Evolutionary conservation across 2,329 filamentous ascomycete genomes (phyloP).

Genomic region (Diaporthe batatas): DNA sequence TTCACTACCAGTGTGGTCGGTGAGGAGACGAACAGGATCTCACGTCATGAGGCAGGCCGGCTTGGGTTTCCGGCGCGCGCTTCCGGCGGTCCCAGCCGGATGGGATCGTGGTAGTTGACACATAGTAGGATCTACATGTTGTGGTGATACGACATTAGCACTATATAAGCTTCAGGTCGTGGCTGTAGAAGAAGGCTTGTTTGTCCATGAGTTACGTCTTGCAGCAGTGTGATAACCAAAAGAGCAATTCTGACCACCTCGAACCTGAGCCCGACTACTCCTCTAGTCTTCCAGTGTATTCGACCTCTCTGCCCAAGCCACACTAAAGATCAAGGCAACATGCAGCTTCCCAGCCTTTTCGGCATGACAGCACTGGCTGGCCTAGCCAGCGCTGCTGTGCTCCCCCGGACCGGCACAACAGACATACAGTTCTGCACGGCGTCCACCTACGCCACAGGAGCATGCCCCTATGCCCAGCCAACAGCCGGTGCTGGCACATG

Average conservation of each 20-base stretch:
- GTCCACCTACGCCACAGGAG: conserved; percentile 27
- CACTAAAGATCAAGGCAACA: not conserved
- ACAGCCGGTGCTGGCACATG: conserved; percentile 35
- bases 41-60: conserved; percentile 17
- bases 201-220: not conserved
- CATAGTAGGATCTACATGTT: not conserved
- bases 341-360: not conserved
- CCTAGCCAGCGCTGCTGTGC: not conserved
- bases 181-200: conserved; percentile 13
- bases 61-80: not conserved
- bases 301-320: not conserved
- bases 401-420: conserved; percentile 3
- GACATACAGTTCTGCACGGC: conserved; percentile 35
- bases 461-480: conserved; percentile 37
- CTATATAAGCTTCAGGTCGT: conserved; percentile 26
- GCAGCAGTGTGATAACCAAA: no score
- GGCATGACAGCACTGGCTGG: not conserved
- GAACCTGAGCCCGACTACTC: no score
- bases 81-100: not conserved
- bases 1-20: not conserved
- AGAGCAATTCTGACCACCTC: not conserved
- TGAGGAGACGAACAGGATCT: conserved; percentile 2
- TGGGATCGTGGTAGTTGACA: not conserved
- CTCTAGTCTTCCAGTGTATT: no score
- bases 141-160: conserved; percentile 15